Base-by-base conservation (phyloP, 139 green algal genomes). In the Edaphochlamys debaryana region DNA sequence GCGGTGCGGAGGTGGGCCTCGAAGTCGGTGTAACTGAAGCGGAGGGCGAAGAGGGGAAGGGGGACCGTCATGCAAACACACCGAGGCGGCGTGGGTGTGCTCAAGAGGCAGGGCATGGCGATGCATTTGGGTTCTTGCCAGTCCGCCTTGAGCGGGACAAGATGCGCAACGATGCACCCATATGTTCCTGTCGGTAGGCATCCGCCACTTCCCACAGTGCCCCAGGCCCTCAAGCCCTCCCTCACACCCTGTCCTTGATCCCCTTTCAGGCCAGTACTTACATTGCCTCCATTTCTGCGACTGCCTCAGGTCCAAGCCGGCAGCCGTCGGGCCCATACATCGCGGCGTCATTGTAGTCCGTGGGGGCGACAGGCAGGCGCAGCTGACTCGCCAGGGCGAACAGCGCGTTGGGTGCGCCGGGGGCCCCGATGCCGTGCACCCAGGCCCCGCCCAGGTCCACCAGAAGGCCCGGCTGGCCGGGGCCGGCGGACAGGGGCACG, bases 391-490 rank as follows among this genome's bases (percentile, higher is more conserved):
- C 76, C 27, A 82, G 25, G 20, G 75, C 68, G 34, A 85, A 92
- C 15, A 92, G 79, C 19, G 32, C 32, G 73, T 92, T 92, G 17
- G 67, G 73, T 1, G 42, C 42, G 1, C n/a, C 52, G 13, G 37
- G 27, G 62, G 40, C 69, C 48, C 81, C 71, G 34, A 79, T 78
- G n/a, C 84, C 78, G 42, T 92, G 88, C 1, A 90, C 85, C 88
- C 88, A 92, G 45, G 91, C 88, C 8, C 76, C 88, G 0, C 88
- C 88, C 42, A 82, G 32, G 41, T 82, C 76, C 20, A 82, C 76
- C 20, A 29, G 19, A 11, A 32, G 62, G 32, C 8, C 37, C 4
- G 41, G 40, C 20, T 27, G n/a, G 8, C 30, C 19, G 58, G 37
- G 11, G 15, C 60, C n/a, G 30, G 9, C 60, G 2, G 11, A n/a